Evolutionary conservation across 768 basidiomycete species (phyloP), one percentile per base, ranked within the genome.

Genomic region (Fistulinella prunicolor): DNA sequence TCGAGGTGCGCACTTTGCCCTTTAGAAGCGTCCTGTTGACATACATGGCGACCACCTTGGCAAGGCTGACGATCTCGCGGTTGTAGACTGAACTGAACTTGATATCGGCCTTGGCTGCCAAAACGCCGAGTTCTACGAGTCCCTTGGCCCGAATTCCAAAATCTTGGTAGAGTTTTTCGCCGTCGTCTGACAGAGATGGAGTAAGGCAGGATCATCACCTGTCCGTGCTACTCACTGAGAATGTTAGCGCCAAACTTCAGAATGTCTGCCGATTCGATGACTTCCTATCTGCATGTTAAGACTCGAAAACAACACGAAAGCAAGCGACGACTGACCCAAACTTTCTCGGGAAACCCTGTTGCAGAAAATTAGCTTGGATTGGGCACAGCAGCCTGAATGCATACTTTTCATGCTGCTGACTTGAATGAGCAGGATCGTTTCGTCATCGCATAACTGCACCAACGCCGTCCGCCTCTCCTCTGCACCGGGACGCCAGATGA

Each of bases 241-340:
- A 78, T 79, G 46, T 78, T 78, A 7, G 69, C 75, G 16, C 79
- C 79, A 4, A 70, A 61, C 54, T 80, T 80, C 30, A 70, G 42
- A 12, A 74, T 61, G 10, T 60, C 49, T 13, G 69, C 58, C 13
- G 66, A 63, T 52, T 78, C 74, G 12, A 80, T 70, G n/a, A 79
- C 43, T 34, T 73, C 70, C 78, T 80, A 46, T 29, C 5, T 1
- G 20, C 16, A 6, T 43, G 20, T 53, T 28, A 48, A 45, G 12
- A 30, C 24, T 32, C n/a, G 12, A n/a, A 36, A 39, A 32, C 1
- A 21, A 23, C 14, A 22, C 0, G 17, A 20, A 47, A 42, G 20
- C 20, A 26, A 7, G 22, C 13, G 5, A 41, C 9, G 22, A 49
- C 64, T 16, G 21, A 75, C 75, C 60, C 69, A 64, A 21, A 76